Evolutionary conservation across 352 stramenopile genomes (phyloP).

Genomic region (Phytophthora meadii): DNA sequence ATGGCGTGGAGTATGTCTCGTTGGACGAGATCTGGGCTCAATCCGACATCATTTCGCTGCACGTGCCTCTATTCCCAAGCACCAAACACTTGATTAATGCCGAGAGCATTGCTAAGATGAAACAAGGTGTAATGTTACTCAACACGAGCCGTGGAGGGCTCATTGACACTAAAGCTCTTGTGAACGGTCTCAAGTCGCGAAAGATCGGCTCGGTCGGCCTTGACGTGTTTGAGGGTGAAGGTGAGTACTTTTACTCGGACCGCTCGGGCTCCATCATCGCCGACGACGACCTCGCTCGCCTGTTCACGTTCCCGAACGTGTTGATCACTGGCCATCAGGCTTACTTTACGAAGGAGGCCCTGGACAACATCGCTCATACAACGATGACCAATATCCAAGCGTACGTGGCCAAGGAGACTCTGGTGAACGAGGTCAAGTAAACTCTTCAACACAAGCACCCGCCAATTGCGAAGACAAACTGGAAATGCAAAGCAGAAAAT

Average conservation of each 20-base stretch:
- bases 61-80: constrained; percentile 82
- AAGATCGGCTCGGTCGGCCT: constrained; percentile 83
- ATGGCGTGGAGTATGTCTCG: constrained; percentile 43
- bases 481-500: not conserved
- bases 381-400: constrained; percentile 82
- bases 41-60: constrained; percentile 89
- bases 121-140: constrained; percentile 89
- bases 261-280: constrained; percentile 69
- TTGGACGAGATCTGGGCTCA: constrained; percentile 68
- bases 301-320: constrained; percentile 88
- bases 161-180: constrained; percentile 84
- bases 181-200: constrained; percentile 77
- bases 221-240: constrained; percentile 89
- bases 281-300: constrained; percentile 68
- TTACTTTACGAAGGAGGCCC: constrained; percentile 82
- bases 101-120: constrained; percentile 86
- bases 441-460: not conserved
- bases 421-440: constrained; percentile 70
- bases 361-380: constrained; percentile 73
- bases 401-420: constrained; percentile 44
- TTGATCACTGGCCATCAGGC: constrained; percentile 84
- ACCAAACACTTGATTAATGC: constrained; percentile 89
- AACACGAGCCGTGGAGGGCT: constrained; percentile 91
- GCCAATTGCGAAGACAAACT: not conserved
- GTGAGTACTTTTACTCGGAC: constrained; percentile 83